Conservation (phyloP, 352 stramenopile genomes). For the Phytophthora brassicae region DNA sequence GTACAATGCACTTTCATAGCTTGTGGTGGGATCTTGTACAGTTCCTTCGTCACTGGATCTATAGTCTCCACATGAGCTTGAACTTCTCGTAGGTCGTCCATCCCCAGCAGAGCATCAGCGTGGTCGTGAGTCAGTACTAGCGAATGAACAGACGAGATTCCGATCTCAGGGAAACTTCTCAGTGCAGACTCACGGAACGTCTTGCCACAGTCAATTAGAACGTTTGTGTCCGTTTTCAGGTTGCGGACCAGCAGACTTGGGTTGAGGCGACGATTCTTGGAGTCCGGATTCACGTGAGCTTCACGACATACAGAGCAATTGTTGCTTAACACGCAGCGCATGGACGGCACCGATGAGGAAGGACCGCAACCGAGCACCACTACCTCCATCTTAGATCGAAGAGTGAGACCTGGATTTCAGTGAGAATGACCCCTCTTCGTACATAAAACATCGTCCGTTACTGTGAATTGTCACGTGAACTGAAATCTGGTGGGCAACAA, state of each 20-base stretch:
- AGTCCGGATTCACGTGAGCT: conserved; percentile 63
- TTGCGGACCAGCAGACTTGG: conserved; percentile 77
- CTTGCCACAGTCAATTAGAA: conserved; percentile 89
- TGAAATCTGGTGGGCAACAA: too few species aligned
- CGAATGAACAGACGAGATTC: conserved; percentile 56
- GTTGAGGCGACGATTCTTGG: conserved; percentile 80
- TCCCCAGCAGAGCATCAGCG: conserved; percentile 76
- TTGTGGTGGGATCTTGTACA: conserved; percentile 54
- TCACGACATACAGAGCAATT: conserved; percentile 66
- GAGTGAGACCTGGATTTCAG: too few species aligned
- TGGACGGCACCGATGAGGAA: conserved; percentile 80
- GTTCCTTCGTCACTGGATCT: conserved; percentile 61
- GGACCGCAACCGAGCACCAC: conserved; percentile 80
- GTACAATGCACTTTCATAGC: conserved; percentile 69
- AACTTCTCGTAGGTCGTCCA: conserved; percentile 86
- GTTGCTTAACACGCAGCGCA: conserved; percentile 67
- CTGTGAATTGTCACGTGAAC: too few species aligned
- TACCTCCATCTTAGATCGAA: conserved; percentile 81
- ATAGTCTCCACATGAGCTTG: conserved; percentile 56
- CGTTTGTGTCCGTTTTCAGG: conserved; percentile 39
- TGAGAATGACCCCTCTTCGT: too few species aligned
- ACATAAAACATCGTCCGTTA: too few species aligned
- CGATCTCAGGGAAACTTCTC: conserved; percentile 58
- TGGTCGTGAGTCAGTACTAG: conserved; percentile 87
- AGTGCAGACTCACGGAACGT: conserved; percentile 85